A percentile compares a stretch with the other conserved stretches of the same genome.
phyloP scores from a whole-genome alignment of 2,329 filamentous ascomycete genomes.

The Xylariales sp. region DNA sequence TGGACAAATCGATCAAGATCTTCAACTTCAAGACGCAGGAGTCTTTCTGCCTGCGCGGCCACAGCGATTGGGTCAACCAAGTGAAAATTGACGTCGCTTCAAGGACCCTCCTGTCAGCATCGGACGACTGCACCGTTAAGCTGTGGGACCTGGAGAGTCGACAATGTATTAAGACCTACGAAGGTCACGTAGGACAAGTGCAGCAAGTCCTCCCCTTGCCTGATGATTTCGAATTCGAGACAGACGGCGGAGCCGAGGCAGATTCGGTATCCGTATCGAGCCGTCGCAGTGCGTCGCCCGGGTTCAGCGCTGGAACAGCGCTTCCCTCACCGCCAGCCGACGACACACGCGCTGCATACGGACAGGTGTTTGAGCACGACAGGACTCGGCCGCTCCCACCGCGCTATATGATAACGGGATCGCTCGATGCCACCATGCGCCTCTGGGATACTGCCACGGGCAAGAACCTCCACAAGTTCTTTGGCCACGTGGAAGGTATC shows the following conservation, averaged over 20 bases:
- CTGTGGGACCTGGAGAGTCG: constrained; percentile 90
- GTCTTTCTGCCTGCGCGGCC: constrained; percentile 74
- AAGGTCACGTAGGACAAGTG: constrained; percentile 91
- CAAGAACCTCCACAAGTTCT: constrained; percentile 84
- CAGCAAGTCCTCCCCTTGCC: constrained; percentile 86
- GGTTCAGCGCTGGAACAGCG: constrained; percentile 17
- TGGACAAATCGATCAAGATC: constrained; percentile 85
- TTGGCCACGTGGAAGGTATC: constrained; percentile 92
- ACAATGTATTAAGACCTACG: constrained; percentile 70
- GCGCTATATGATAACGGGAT: constrained; percentile 88
- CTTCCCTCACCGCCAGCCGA: constrained; percentile 20
- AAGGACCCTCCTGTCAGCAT: constrained; percentile 85
- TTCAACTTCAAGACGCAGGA: constrained; percentile 88
- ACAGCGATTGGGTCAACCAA: constrained; percentile 95
- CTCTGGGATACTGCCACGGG: constrained; percentile 87
- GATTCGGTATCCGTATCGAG: constrained; percentile 51
- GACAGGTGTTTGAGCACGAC: constrained; percentile 57
- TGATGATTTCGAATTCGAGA: constrained; percentile 84
- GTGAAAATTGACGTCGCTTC: constrained; percentile 80
- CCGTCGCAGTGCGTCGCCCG: constrained; percentile 38
- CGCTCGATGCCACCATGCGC: constrained; percentile 85
- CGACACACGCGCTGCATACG: constrained; percentile 52
- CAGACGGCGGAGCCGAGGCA: constrained; percentile 49
- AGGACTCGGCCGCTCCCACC: constrained; percentile 68
- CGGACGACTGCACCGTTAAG: constrained; percentile 86